A percentile compares a stretch with the other conserved stretches of the same genome.
phyloP scores from a whole-genome alignment of 2,329 filamentous ascomycete genomes.

The Aureobasidium sp. region DNA sequence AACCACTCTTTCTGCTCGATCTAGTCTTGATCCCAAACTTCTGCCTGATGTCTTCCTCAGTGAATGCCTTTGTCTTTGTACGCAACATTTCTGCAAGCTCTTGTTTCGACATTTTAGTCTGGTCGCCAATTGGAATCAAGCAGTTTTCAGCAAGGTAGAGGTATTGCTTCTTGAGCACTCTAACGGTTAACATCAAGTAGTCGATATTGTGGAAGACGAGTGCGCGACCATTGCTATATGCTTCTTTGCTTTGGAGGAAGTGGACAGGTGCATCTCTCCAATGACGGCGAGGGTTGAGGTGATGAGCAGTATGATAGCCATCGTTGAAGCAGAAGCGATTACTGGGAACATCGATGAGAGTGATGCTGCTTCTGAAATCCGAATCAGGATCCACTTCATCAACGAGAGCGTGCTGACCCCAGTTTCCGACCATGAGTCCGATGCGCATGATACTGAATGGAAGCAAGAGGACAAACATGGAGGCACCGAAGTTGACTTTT shows the following conservation, averaged over 20 bases:
- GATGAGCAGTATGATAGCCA: slow-evolving; percentile 75
- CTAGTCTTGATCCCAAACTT: slow-evolving; percentile 41
- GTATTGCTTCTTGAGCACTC: slow-evolving; percentile 65
- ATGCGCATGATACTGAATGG: slow-evolving; percentile 60
- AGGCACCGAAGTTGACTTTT: slow-evolving; percentile 46
- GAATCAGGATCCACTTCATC: slow-evolving; percentile 68
- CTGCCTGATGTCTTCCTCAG: slow-evolving; percentile 54
- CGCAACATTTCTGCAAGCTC: slow-evolving; percentile 57
- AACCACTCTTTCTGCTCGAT: background rate
- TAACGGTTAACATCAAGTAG: slow-evolving; percentile 67
- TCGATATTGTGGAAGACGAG: slow-evolving; percentile 77
- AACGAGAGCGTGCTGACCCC: slow-evolving; percentile 77
- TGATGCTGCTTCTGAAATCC: slow-evolving; percentile 72
- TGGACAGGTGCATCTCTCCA: slow-evolving; percentile 74
- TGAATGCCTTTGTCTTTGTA: slow-evolving; percentile 58
- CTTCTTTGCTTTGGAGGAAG: slow-evolving; percentile 62
- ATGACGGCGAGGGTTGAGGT: slow-evolving; percentile 69
- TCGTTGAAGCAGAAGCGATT: slow-evolving; percentile 80
- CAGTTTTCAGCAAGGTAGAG: slow-evolving; percentile 55
- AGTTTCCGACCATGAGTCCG: slow-evolving; percentile 75
- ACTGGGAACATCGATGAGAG: slow-evolving; percentile 68
- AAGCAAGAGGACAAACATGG: slow-evolving; percentile 58
- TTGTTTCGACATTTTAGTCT: slow-evolving; percentile 58
- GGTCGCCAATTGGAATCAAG: slow-evolving; percentile 66
- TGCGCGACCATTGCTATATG: slow-evolving; percentile 59